Evolutionary conservation across 495 filamentous ascomycete genomes (phyloP), one percentile per base, ranked within the genome.

Genomic region (Lindgomyces ingoldianus): DNA sequence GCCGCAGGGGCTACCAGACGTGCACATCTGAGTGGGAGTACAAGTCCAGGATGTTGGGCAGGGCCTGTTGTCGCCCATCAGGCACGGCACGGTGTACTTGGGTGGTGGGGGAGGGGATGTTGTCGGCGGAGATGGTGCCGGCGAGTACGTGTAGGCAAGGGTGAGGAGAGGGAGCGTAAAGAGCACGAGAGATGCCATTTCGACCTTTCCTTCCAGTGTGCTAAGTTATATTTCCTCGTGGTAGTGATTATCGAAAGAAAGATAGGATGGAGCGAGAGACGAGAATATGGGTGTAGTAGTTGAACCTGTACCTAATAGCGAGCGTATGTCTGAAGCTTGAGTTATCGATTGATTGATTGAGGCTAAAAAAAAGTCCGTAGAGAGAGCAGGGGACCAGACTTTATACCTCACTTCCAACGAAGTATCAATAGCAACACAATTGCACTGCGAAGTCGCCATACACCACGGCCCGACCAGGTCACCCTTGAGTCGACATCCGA

Each of bases 71-170:
- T 59, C 56, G n/a, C 56, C 56, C 1, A 59, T 60, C n/a, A 29
- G 39, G 46, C 57, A 60, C 11, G 57, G 57, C 45, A 50, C 16
- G 45, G 57, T 60, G 47, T 60, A 60, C 29, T 60, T 60, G 2
- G 57, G 57, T 1, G 46, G 44, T 14, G 53, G 53, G 18, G 45
- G 44, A 4, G 57, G 44, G 21, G 57, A 10, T 8, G 55, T 45
- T 3, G 42, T 47, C 16, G 55, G 22, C 9, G 41, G 19, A 16
- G 33, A 18, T 3, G 33, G 33, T 3, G 54, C 3, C 3, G 18
- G 18, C 3, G 33, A 30, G 11, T 9, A 33, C 19, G 44, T n/a
- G 44, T 18, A n/a, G 44, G 44, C 44, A 22, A 18, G 39, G 4
- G 8, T 25, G 39, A 58, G 41, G n/a, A 60, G 11, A 18, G 21